Evolutionary conservation across 768 basidiomycete species (phyloP), one percentile per base, ranked within the genome.

Genomic region (Fibroporia radiculosa): DNA sequence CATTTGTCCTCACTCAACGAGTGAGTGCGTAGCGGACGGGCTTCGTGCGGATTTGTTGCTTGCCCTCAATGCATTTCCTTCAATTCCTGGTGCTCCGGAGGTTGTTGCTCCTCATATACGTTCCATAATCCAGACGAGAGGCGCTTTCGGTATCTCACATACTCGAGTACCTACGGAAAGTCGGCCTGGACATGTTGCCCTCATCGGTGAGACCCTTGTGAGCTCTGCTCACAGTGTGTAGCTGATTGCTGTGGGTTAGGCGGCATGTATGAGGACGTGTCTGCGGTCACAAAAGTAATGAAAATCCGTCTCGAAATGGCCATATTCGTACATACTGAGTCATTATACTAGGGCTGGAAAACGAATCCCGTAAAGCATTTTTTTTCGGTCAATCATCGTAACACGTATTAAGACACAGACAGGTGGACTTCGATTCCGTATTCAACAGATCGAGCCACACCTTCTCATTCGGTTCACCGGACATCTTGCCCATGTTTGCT

Each of bases 191-290:
- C 90, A 92, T 59, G 88, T 93, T 20, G 89, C 90, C 18, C 75
- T 93, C 42, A 90, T 92, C 49, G 90, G 84, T 78, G 50, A 11
- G 64, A 53, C 40, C n/a, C n/a, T n/a, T n/a, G n/a, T n/a, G n/a
- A n/a, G n/a, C n/a, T n/a, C n/a, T n/a, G n/a, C n/a, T n/a, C n/a
- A n/a, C n/a, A n/a, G n/a, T n/a, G n/a, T n/a, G n/a, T n/a, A n/a
- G 27, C 27, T 35, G 31, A 11, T 11, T 18, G 25, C 16, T 4
- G 19, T 42, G 19, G 18, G 28, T 10, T 42, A 82, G 78, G 78
- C 25, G 89, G 89, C 2, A 91, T 92, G 87, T 90, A 91, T 56
- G 89, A 92, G 62, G 87, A 92, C 51, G 88, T 88, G 3, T 86
- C 84, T 0, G 88, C 89, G 13, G 88, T 90, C 24, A 89, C 84